Conservation (phyloP, 768 basidiomycete genomes). For the Calocybe gangraenosa region DNA sequence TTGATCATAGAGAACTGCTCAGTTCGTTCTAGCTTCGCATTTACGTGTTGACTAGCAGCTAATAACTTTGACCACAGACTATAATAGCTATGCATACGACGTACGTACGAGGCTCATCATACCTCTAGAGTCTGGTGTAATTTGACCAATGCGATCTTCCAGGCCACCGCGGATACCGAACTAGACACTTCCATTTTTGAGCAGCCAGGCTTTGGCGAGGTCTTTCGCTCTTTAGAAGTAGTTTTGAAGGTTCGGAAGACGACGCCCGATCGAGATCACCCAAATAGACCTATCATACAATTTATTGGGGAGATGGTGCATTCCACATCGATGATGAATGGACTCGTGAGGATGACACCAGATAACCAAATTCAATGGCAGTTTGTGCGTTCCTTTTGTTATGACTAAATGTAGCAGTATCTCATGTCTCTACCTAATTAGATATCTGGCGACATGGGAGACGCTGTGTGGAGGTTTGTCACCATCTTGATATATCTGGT, state of each 20-base stretch:
- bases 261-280: conserved; percentile 42
- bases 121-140: no score
- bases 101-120: conserved; percentile 16
- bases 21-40: conserved; percentile 34
- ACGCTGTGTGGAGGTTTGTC: conserved; percentile 54
- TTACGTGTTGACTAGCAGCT: no score
- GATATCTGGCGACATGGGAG: conserved; percentile 48
- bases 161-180: conserved; percentile 22
- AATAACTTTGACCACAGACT: conserved; percentile 17
- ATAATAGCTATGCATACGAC: no score
- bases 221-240: conserved; percentile 45
- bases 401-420: background rate
- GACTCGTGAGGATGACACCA: conserved; percentile 50
- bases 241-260: conserved; percentile 38
- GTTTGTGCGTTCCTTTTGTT: conserved; percentile 41
- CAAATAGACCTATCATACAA: conserved; percentile 47
- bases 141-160: conserved; percentile 15
- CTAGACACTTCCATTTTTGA: conserved; percentile 48
- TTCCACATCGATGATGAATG: conserved; percentile 42
- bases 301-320: conserved; percentile 51
- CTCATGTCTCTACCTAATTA: conserved; percentile 14
- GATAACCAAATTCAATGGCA: conserved; percentile 61
- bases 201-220: conserved; percentile 45
- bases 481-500: background rate
- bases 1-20: conserved; percentile 63